A percentile compares a stretch with the other conserved stretches of the same genome.
These are phyloP conservation scores for Angomonas deanei DNA, from an alignment of 208 protist species.

Conservation along the genomic window DNA sequence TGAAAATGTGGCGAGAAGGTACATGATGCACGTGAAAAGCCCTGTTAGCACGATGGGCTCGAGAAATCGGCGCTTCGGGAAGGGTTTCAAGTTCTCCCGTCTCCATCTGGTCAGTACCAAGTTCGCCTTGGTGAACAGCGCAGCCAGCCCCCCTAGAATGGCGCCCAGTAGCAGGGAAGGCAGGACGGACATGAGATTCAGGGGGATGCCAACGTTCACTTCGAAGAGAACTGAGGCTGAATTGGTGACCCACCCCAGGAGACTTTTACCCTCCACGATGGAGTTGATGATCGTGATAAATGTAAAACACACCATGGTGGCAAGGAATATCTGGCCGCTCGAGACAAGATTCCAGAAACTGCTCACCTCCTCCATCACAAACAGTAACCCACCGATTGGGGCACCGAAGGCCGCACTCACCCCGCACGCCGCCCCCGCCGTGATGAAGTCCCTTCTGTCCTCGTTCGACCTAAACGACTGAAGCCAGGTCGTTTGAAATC, in stretches of 20 bases:
- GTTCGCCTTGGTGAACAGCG: conserved; percentile 87
- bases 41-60: conserved; percentile 63
- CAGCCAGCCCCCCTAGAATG: conserved; percentile 72
- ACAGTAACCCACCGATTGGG: conserved; percentile 94
- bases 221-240: conserved; percentile 84
- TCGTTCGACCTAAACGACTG: conserved; percentile 87
- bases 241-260: conserved; percentile 83
- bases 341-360: conserved; percentile 89
- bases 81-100: conserved; percentile 38
- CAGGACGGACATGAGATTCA: conserved; percentile 81
- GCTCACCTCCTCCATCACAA: conserved; percentile 93
- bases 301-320: conserved; percentile 86
- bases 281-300: conserved; percentile 77
- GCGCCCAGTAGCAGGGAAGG: conserved; percentile 83
- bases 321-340: conserved; percentile 93
- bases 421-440: conserved; percentile 90
- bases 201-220: conserved; percentile 78
- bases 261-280: conserved; percentile 57
- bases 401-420: conserved; percentile 95
- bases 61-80: conserved; percentile 45
- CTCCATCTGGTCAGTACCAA: conserved; percentile 79
- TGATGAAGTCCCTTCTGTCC: conserved; percentile 93
- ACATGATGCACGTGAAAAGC: conserved; percentile 57
- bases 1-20: conserved; percentile 31
- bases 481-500: conserved; percentile 74